Evolutionary conservation across 805 yeast species (phyloP), one percentile per base, ranked within the genome.

Genomic region (Isabelozyma rhagii): DNA sequence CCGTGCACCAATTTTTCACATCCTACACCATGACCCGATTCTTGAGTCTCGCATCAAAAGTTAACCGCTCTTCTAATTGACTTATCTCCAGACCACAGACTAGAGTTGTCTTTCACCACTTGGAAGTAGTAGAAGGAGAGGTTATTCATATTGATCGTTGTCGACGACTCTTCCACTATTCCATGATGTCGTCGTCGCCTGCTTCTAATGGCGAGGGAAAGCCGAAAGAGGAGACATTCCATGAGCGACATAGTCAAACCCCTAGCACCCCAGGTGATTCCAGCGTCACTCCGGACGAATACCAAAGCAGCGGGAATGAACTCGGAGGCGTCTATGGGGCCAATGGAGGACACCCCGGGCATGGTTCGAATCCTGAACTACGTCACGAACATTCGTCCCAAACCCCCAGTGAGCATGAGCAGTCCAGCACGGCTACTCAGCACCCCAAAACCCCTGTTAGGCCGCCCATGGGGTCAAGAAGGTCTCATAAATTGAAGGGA

Each of bases 401-500:
- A 6, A 39, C 11, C 21, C 14, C 41, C 41, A 39, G 14, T 39
- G 36, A 31, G 5, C n/a, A 9, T 5, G 14, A 15, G 11, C 9
- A 9, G 18, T 15, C 14, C 44, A n/a, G 44, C 18, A 17, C 44
- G 8, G 14, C 28, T 5, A 21, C 44, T 1, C 10, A 41, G 13
- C n/a, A 9, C 36, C 2, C 36, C 31, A 41, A 21, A 41, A 17
- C 44, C 8, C 28, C 44, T 1, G 28, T 17, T 41, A 34, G 15
- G 10, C 21, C 31, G 3, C 44, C 44, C 9, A 15, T 17, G 41
- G 41, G 25, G 13, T 6, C 28, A 9, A 41, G 25, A 43, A 5
- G 45, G 38, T 28, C 36, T 7, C 45, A 28, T 28, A 53, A 52
- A 25, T 44, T 44, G 3, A 59, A 55, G 45, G 51, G 50, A 18